These are phyloP conservation scores for Anacardium occidentale DNA, from an alignment of 345 rosid genomes.

Conservation along the genomic window DNA sequence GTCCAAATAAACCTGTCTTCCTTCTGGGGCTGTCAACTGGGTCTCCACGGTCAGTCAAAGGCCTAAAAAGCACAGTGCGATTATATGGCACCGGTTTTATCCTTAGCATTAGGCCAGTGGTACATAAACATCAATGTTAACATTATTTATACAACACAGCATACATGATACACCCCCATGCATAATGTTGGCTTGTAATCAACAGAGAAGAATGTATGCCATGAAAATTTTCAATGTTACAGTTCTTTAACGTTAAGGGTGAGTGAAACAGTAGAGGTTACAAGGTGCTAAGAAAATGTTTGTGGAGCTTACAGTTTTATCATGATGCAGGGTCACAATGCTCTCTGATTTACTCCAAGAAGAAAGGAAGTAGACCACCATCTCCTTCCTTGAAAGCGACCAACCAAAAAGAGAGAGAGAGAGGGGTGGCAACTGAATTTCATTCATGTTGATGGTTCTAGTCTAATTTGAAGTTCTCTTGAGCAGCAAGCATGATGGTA, in stretches of 20 bases:
- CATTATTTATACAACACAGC: not conserved
- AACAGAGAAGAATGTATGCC: not conserved
- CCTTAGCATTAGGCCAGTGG: not conserved
- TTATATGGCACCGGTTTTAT: conserved; percentile 10
- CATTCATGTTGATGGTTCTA: not conserved
- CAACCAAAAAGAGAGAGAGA: not conserved
- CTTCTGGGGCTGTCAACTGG: conserved; percentile 48
- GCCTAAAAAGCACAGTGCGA: conserved; percentile 39
- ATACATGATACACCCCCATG: not conserved
- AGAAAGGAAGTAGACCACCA: not conserved
- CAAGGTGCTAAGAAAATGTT: not conserved
- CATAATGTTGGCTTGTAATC: no score
- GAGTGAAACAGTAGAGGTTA: not conserved
- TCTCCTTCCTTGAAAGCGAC: not conserved
- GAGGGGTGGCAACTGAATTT: not conserved
- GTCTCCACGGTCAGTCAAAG: conserved; percentile 31
- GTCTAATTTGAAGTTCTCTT: not conserved
- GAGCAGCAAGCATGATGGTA: not conserved
- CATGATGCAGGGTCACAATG: not conserved
- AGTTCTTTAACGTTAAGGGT: not conserved
- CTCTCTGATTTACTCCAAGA: not conserved
- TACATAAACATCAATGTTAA: not conserved
- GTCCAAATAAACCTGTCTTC: conserved; percentile 55
- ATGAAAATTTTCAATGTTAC: not conserved
- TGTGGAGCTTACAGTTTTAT: not conserved